These are phyloP conservation scores for Porpolomopsis calyptriformis DNA, from an alignment of 768 basidiomycete genomes.

Conservation along the genomic window DNA sequence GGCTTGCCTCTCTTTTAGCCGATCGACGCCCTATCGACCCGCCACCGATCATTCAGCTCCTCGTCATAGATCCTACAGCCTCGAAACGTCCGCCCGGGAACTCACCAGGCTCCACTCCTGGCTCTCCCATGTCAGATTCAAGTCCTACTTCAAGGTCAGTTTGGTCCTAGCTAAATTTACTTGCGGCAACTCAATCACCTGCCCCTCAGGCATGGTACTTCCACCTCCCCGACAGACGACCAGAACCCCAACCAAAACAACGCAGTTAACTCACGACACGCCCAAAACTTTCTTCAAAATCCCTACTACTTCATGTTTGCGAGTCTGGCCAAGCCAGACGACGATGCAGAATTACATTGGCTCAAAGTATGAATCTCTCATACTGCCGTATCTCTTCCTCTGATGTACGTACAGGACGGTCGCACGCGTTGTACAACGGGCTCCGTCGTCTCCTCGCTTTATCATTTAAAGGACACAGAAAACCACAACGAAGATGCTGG, in stretches of 20 bases:
- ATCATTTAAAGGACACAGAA: slow-evolving; percentile 74
- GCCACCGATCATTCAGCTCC: slow-evolving; percentile 91
- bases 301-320: slow-evolving; percentile 97
- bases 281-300: slow-evolving; percentile 68
- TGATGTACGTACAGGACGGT: slow-evolving; percentile 46
- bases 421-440: slow-evolving; percentile 88
- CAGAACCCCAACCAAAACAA: slow-evolving; percentile 8
- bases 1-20: slow-evolving; percentile 32
- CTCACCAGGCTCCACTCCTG: neutral
- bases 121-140: slow-evolving; percentile 2
- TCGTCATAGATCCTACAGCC: slow-evolving; percentile 54
- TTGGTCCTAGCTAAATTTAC: too few species aligned
- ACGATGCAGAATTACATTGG: slow-evolving; percentile 73
- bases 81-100: neutral
- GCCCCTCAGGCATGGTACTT: neutral
- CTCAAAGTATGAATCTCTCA: neutral
- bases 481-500: slow-evolving; percentile 62
- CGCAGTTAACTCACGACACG: slow-evolving; percentile 26
- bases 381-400: neutral
- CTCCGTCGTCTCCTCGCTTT: slow-evolving; percentile 79
- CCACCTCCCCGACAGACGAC: neutral
- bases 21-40: slow-evolving; percentile 96
- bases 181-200: neutral
- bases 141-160: neutral
- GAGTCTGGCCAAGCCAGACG: slow-evolving; percentile 78